Conservation (phyloP, 164 flowering plant species). For the Vitis vinifera region ASM3070453v1 NC_081811.1:4661001-4661500, state of each 20-base stretch:
- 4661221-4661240: not conserved
- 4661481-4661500: conserved; percentile 12
- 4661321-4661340: conserved; percentile 17
- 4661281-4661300: conserved; percentile 5
- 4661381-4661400: conserved; percentile 30
- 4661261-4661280: conserved; percentile 21
- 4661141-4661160: too few relatives aligned
- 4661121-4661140: too few relatives aligned
- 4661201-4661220: too few relatives aligned
- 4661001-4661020: too few relatives aligned
- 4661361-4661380: conserved; percentile 15
- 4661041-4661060: too few relatives aligned
- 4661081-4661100: too few relatives aligned
- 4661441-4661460: conserved; percentile 14
- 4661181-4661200: too few relatives aligned
- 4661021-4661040: too few relatives aligned
- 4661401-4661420: conserved; percentile 23
- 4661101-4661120: too few relatives aligned
- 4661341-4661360: conserved; percentile 13
- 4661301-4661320: conserved; percentile 8
- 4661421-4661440: conserved; percentile 17
- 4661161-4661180: too few relatives aligned
- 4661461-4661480: conserved; percentile 13
- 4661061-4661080: too few relatives aligned
- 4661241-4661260: conserved; percentile 25